Conservation (phyloP, 192 early-diverging fungal genomes). For the Coemansia javaensis region DNA sequence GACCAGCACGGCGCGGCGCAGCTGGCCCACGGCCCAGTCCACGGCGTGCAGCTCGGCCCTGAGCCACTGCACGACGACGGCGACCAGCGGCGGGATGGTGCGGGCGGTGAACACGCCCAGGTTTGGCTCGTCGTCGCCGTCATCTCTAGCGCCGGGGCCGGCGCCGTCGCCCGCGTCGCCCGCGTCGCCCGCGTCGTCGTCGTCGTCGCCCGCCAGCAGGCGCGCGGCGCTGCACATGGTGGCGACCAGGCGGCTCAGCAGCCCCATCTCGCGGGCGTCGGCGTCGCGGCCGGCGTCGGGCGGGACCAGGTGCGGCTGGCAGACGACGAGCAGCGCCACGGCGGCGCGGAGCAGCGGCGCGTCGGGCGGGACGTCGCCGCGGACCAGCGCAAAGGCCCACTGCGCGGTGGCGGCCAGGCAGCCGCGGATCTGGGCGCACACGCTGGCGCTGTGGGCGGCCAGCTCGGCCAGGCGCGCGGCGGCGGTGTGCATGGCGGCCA, state of each 20-base stretch:
- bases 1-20: conserved; percentile 4
- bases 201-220: conserved; percentile 1
- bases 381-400: conserved; percentile 10
- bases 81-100: conserved; percentile 16
- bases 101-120: conserved; percentile 17
- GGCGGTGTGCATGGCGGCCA: conserved; percentile 6
- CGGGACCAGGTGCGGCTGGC: conserved; percentile 21
- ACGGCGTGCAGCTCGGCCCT: conserved; percentile 20
- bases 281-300: background rate
- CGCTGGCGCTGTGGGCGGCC: background rate
- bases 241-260: conserved; percentile 9
- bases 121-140: conserved; percentile 13
- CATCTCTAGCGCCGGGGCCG: too few relatives aligned
- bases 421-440: background rate
- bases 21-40: conserved; percentile 27
- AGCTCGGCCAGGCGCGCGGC: conserved; percentile 2
- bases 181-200: background rate
- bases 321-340: conserved; percentile 2
- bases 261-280: conserved; percentile 19
- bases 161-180: too few relatives aligned
- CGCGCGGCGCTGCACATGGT: conserved; percentile 15
- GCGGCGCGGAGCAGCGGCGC: conserved; percentile 8
- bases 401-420: conserved; percentile 4
- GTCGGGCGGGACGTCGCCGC: conserved; percentile 20
- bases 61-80: conserved; percentile 14